Conservation (phyloP, 495 filamentous ascomycete species). For the Hyaloscypha hepaticicola region DNA sequence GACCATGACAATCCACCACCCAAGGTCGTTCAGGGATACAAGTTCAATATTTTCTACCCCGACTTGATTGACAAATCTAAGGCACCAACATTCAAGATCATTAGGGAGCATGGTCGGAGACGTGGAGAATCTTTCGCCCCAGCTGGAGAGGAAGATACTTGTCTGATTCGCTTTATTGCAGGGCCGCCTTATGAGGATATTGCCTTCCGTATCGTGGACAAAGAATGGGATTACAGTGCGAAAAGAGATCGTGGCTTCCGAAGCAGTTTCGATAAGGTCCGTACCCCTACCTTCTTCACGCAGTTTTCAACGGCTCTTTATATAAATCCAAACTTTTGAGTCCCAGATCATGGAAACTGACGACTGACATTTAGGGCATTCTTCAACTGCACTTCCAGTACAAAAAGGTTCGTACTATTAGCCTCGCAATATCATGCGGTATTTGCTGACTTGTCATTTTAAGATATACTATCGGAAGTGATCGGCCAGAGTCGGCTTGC, state of each 20-base stretch:
- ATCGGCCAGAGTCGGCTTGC: slow-evolving; percentile 13
- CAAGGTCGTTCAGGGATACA: slow-evolving; percentile 97
- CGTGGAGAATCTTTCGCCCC: slow-evolving; percentile 89
- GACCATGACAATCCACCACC: slow-evolving; percentile 98
- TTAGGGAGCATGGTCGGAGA: slow-evolving; percentile 85
- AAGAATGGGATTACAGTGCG: slow-evolving; percentile 98
- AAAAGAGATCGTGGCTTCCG: slow-evolving; percentile 93
- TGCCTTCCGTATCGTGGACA: slow-evolving; percentile 96
- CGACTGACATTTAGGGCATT: slow-evolving; percentile 63
- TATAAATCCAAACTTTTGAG: background rate
- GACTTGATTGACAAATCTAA: slow-evolving; percentile 96
- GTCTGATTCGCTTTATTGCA: slow-evolving; percentile 92
- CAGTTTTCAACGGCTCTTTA: background rate
- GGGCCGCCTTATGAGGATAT: slow-evolving; percentile 97
- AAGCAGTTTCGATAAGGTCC: slow-evolving; percentile 96
- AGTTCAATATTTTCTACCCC: slow-evolving; percentile 99
- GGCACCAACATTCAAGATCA: slow-evolving; percentile 92
- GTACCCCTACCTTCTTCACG: slow-evolving; percentile 31
- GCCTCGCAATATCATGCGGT: background rate
- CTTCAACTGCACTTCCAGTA: slow-evolving; percentile 98
- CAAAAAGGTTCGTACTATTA: slow-evolving; percentile 55
- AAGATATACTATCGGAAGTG: slow-evolving; percentile 72
- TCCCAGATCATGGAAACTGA: slow-evolving; percentile 16
- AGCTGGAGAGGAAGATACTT: slow-evolving; percentile 97
- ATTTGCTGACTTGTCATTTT: slow-evolving; percentile 41